Evolutionary conservation across 129 eudicot species (phyloP).

Genomic region (Centella asiatica): DNA sequence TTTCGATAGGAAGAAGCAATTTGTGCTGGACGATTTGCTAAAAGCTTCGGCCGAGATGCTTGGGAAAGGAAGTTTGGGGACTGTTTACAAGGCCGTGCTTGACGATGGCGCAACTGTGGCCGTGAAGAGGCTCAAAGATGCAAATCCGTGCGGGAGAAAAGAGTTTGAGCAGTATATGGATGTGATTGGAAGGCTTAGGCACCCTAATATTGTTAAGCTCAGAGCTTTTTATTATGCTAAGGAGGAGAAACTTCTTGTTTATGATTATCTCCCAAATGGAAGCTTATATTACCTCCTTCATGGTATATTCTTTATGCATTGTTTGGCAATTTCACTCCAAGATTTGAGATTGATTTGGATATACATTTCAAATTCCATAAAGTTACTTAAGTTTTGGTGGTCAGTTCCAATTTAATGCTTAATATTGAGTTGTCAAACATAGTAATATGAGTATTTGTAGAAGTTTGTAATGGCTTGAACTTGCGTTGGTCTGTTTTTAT

Average conservation of each 20-base stretch:
- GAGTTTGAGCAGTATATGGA: constrained; percentile 99
- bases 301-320: constrained; percentile 26
- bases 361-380: no score
- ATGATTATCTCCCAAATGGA: constrained; percentile 92
- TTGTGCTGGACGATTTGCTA: constrained; percentile 81
- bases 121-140: constrained; percentile 90
- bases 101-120: constrained; percentile 89
- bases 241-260: constrained; percentile 87
- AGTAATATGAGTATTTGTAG: no score
- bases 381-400: no score
- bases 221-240: constrained; percentile 91
- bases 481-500: not conserved
- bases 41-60: constrained; percentile 97
- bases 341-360: no score
- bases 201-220: constrained; percentile 65
- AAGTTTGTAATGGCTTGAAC: no score
- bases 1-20: constrained; percentile 69
- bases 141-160: constrained; percentile 88
- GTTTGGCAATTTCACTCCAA: no score
- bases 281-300: constrained; percentile 92
- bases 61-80: constrained; percentile 94
- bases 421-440: no score
- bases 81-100: constrained; percentile 86
- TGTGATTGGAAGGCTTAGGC: constrained; percentile 87
- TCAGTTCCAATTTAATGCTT: no score